Conservation (phyloP, 2,329 filamentous ascomycete species). For the Monilinia vaccinii-corymbosi region DNA sequence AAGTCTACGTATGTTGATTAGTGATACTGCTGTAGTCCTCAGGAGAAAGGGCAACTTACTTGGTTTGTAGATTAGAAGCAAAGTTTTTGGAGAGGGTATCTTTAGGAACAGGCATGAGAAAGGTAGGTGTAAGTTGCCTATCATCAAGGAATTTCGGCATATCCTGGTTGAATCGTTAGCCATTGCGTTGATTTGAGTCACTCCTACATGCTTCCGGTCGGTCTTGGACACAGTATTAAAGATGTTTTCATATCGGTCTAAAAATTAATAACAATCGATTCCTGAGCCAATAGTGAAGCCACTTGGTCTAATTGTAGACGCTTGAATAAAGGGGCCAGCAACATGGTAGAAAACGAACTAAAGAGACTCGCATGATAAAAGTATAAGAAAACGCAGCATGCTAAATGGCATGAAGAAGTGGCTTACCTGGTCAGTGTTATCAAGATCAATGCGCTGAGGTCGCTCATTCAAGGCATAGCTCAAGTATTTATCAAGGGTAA, state of each 20-base stretch:
- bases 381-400: neutral
- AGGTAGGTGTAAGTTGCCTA: neutral
- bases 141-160: neutral
- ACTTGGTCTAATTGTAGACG: neutral
- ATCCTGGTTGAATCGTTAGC: neutral
- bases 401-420: neutral
- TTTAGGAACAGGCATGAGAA: neutral
- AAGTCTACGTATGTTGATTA: neutral
- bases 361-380: neutral
- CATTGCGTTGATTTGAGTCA: neutral
- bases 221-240: neutral
- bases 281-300: neutral
- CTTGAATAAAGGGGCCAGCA: neutral
- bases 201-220: neutral
- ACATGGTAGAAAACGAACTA: neutral
- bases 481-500: slow-evolving; percentile 55
- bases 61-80: neutral
- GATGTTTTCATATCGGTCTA: neutral
- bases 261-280: neutral
- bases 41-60: neutral
- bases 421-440: neutral
- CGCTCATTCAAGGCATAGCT: neutral
- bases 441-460: neutral
- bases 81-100: neutral
- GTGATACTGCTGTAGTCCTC: neutral